phyloP scores from a whole-genome alignment of 495 filamentous ascomycete species.

The Neurospora sp. region DNA sequence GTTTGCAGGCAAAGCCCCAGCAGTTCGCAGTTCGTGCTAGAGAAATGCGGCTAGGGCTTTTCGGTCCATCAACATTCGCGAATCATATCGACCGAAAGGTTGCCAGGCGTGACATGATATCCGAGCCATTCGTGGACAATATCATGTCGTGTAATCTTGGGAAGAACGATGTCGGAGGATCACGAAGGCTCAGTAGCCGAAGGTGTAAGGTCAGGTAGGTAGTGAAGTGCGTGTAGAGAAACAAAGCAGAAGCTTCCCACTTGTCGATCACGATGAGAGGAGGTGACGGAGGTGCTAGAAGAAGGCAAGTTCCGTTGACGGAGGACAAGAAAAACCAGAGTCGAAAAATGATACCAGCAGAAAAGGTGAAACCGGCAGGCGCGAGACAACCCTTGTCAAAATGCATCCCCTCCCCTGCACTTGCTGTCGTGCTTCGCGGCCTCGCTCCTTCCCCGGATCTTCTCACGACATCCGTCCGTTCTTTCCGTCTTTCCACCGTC shows the following conservation, averaged over 20 bases:
- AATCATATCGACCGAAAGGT: neutral
- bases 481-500: neutral
- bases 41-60: conserved; percentile 3
- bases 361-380: neutral
- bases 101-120: neutral
- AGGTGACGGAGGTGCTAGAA: neutral
- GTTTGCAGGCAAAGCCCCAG: conserved; percentile 3
- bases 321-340: neutral
- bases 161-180: neutral
- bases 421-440: neutral
- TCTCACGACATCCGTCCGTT: neutral
- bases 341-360: neutral
- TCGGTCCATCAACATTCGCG: neutral
- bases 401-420: neutral
- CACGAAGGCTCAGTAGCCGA: neutral
- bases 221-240: neutral
- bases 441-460: neutral
- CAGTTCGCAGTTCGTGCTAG: neutral
- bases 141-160: neutral
- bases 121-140: neutral
- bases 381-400: neutral
- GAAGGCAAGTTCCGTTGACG: neutral
- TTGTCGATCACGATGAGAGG: neutral
- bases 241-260: neutral
- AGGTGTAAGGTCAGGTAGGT: neutral